Conservation (phyloP, 2,329 filamentous ascomycete species). For the Hypoxylon sp. region DNA sequence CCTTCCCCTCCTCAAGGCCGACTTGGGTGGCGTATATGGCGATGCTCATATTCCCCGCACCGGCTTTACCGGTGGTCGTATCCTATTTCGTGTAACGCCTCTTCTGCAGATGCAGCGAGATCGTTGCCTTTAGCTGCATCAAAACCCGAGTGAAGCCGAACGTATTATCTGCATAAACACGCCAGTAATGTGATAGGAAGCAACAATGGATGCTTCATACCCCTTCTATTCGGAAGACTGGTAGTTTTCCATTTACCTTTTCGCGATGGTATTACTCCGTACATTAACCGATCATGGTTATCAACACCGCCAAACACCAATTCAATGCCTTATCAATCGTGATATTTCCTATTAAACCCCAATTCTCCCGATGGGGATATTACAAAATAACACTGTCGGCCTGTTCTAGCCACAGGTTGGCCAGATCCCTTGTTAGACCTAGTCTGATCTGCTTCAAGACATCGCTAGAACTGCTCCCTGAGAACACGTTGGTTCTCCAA, state of each 20-base stretch:
- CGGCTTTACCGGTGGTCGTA: neutral
- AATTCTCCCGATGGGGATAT: neutral
- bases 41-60: slow-evolving; percentile 9
- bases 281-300: slow-evolving; percentile 12
- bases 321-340: slow-evolving; percentile 23
- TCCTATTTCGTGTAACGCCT: neutral
- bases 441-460: slow-evolving; percentile 80
- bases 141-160: neutral
- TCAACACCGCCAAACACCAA: slow-evolving; percentile 33
- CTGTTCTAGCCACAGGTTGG: slow-evolving; percentile 76
- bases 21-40: neutral
- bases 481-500: slow-evolving; percentile 73
- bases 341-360: slow-evolving; percentile 1
- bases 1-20: neutral
- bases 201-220: neutral
- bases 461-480: slow-evolving; percentile 74
- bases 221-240: neutral
- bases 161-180: neutral
- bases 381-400: slow-evolving; percentile 69
- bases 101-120: slow-evolving; percentile 5
- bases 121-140: neutral
- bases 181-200: neutral
- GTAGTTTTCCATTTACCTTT: slow-evolving; percentile 19
- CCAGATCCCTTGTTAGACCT: slow-evolving; percentile 81
- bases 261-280: slow-evolving; percentile 21